phyloP scores from a whole-genome alignment of 345 rosid genomes.

The Salix koriyanagi region DNA sequence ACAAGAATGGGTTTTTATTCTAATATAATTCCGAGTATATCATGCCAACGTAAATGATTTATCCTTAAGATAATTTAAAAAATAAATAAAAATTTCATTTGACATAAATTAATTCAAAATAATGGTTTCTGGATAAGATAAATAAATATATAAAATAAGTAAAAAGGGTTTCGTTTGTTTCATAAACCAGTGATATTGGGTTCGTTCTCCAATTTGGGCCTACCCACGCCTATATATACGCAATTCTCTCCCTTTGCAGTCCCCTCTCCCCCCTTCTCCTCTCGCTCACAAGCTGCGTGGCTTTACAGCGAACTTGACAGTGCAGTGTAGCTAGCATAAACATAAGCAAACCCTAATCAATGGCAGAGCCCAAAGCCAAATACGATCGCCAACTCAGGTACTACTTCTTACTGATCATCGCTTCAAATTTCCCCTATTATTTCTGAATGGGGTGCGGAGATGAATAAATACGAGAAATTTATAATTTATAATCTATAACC shows the following conservation, averaged over 20 bases:
- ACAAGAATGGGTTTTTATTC: no score
- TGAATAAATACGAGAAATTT: no score
- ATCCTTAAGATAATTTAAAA: no score
- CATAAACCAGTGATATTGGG: background rate
- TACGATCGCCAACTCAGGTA: constrained; percentile 99
- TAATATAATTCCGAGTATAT: no score
- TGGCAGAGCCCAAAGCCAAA: constrained; percentile 81
- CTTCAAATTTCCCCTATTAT: background rate
- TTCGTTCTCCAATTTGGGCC: background rate
- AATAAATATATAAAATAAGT: no score
- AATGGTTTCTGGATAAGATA: no score
- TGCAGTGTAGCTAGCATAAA: background rate
- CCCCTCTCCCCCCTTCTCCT: background rate
- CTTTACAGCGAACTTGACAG: background rate
- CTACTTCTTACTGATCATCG: background rate
- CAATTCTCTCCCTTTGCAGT: background rate
- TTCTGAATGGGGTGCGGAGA: background rate
- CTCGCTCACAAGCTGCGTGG: background rate
- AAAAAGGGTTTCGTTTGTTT: background rate
- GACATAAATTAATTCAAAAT: no score
- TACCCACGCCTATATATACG: no score
- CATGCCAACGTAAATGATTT: no score
- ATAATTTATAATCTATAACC: no score
- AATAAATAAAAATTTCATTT: no score
- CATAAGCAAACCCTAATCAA: constrained; percentile 8